These are phyloP conservation scores for Scytalidium lignicola DNA, from an alignment of 2,329 filamentous ascomycete species.

Conservation along the genomic window DNA sequence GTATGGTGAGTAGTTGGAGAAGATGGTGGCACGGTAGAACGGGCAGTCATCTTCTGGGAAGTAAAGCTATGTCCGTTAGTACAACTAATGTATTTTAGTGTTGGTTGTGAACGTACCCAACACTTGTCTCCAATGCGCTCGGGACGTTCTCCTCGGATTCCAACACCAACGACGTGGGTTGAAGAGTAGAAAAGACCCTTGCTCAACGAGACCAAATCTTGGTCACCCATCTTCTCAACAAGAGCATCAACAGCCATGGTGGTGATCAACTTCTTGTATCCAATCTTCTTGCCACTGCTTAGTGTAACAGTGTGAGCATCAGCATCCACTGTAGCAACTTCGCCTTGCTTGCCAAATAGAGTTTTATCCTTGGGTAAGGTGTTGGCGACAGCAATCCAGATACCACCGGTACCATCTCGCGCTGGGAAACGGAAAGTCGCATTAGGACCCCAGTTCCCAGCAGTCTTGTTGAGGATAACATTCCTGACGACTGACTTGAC, in stretches of 20 bases:
- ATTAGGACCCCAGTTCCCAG: constrained; percentile 97
- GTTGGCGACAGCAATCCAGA: constrained; percentile 96
- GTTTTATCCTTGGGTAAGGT: constrained; percentile 91
- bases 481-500: constrained; percentile 92
- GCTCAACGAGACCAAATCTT: constrained; percentile 75
- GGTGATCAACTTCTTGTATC: constrained; percentile 87
- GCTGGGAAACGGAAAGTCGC: constrained; percentile 98
- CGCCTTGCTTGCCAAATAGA: constrained; percentile 78
- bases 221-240: constrained; percentile 79
- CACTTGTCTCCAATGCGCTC: constrained; percentile 99
- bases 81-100: not conserved
- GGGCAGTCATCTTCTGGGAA: constrained; percentile 98
- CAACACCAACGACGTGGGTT: constrained; percentile 95
- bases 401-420: constrained; percentile 90
- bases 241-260: constrained; percentile 95
- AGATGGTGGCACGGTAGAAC: constrained; percentile 99
- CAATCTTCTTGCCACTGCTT: constrained; percentile 78
- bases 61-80: constrained; percentile 62
- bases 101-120: constrained; percentile 59
- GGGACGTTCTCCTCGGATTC: constrained; percentile 83
- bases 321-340: constrained; percentile 82
- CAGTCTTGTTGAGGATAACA: constrained; percentile 91
- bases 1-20: constrained; percentile 99
- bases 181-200: constrained; percentile 96
- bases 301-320: constrained; percentile 78